A percentile compares a stretch with the other conserved stretches of the same genome.
phyloP scores from a whole-genome alignment of 1,139 yeast species.

The Saccharomyces hybrid region DNA sequence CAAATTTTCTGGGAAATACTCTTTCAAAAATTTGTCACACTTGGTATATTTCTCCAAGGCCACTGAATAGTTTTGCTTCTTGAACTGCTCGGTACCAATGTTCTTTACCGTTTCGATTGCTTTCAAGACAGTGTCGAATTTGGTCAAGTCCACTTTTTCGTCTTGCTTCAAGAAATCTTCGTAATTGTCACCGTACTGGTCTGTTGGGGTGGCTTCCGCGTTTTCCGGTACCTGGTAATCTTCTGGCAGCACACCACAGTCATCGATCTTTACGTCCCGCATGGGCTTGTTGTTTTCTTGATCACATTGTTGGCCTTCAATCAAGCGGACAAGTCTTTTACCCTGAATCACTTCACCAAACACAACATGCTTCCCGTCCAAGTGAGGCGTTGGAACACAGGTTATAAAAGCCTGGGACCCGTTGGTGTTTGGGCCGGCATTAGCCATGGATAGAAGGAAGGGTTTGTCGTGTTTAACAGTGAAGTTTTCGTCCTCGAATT shows the following conservation, averaged over 20 bases:
- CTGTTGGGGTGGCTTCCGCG: constrained; percentile 37
- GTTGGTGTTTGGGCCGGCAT: constrained; percentile 90
- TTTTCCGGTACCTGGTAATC: constrained; percentile 47
- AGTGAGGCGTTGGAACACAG: constrained; percentile 73
- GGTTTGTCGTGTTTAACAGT: constrained; percentile 70
- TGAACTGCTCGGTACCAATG: constrained; percentile 70
- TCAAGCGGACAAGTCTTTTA: constrained; percentile 65
- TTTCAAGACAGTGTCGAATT: constrained; percentile 56
- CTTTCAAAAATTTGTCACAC: constrained; percentile 59
- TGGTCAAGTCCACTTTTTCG: constrained; percentile 50
- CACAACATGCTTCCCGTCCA: constrained; percentile 93
- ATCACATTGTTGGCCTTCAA: constrained; percentile 61
- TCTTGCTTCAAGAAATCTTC: constrained; percentile 76
- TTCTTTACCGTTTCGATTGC: constrained; percentile 66
- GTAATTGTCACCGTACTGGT: constrained; percentile 78
- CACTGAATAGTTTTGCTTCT: constrained; percentile 47
- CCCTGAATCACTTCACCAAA: constrained; percentile 87
- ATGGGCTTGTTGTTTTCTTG: constrained; percentile 58
- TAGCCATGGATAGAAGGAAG: constrained; percentile 89
- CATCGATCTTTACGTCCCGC: constrained; percentile 60
- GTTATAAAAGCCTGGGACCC: constrained; percentile 94
- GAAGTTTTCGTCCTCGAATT: constrained; percentile 90
- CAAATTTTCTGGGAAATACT: constrained; percentile 68
- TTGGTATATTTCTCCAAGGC: constrained; percentile 66
- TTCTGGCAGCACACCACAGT: constrained; percentile 67